Conservation (phyloP, 805 yeast species). For the Lachancea kluyveri region DNA sequence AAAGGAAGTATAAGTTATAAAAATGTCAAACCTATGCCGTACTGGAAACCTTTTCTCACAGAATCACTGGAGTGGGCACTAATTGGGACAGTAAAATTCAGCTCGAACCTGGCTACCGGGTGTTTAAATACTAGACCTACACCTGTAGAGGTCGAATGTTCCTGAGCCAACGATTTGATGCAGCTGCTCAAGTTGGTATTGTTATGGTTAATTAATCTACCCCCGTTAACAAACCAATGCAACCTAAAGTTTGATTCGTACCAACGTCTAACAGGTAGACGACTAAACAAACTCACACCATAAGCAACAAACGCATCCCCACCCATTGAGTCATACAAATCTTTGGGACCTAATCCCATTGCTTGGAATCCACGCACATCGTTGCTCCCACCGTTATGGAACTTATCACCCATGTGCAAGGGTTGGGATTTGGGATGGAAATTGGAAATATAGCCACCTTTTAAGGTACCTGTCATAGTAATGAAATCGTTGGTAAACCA, state of each 20-base stretch:
- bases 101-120: conserved; percentile 62
- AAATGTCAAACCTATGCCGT: conserved; percentile 57
- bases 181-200: conserved; percentile 15
- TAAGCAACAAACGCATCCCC: conserved; percentile 56
- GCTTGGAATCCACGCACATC: conserved; percentile 64
- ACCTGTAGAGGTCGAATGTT: conserved; percentile 51
- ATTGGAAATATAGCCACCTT: conserved; percentile 51
- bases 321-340: conserved; percentile 52
- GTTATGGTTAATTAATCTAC: conserved; percentile 42
- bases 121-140: conserved; percentile 56
- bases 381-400: conserved; percentile 75
- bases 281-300: conserved; percentile 53
- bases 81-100: conserved; percentile 58
- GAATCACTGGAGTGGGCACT: conserved; percentile 44
- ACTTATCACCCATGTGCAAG: conserved; percentile 66
- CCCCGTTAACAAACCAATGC: conserved; percentile 62
- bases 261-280: conserved; percentile 46
- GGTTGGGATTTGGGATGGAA: conserved; percentile 31
- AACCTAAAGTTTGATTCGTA: conserved; percentile 47
- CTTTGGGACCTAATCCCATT: conserved; percentile 62
- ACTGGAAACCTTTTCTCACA: conserved; percentile 58
- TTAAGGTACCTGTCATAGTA: conserved; percentile 44
- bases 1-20: too few species aligned
- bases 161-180: conserved; percentile 25
- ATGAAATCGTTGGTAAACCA: conserved; percentile 23